Base-by-base conservation (phyloP, 2,329 filamentous ascomycete species). In the Hypocrella siamensis region DNA sequence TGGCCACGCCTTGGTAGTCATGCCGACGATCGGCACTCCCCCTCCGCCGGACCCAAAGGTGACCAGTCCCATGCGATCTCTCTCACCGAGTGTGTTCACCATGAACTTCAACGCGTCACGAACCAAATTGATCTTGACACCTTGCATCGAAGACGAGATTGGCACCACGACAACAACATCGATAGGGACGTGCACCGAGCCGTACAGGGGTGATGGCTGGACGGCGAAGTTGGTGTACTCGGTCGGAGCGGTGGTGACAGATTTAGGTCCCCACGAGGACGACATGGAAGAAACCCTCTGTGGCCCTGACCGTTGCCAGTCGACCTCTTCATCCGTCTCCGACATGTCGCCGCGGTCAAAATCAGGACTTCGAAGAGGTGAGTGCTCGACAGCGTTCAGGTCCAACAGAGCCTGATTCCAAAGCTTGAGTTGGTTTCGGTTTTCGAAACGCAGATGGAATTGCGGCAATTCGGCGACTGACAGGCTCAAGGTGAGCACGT, bases 101-200 rank as follows among this genome's bases (percentile, higher is more conserved):
- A 98, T 77, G 52, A 96, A 98, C 36, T 81, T 83, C 22, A 98
- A 66, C 0, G 88, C 80, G 54, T 98, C 90, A 26, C 85, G 77
- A 11, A 98, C 73, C 2, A 98, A 66, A 38, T 88, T 93, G 49
- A 96, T 94, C 60, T 98, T 98, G 38, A 98, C 72, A n/a, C 90
- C 90, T 55, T 96, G 90, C 88, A 96, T 98, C 0, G 90, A 96
- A 1, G 88, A 93, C 0, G 90, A 96, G 5, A 98, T 85, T 0
- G 90, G 90, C 21, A 98, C 86, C 16, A 98, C 90, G 1, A 96
- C 84, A 0, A 98, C 88, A 19, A 98, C 76, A 48, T 98, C 90
- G 33, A 96, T 73, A 2, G 90, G 88, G 12, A 96, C 83, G 49
- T 98, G 90, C 30, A 88, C 53, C 5, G 77, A 70, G 15, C 60